Base-by-base conservation (phyloP, 805 yeast genomes). In the Metschnikowia lunata region DNA sequence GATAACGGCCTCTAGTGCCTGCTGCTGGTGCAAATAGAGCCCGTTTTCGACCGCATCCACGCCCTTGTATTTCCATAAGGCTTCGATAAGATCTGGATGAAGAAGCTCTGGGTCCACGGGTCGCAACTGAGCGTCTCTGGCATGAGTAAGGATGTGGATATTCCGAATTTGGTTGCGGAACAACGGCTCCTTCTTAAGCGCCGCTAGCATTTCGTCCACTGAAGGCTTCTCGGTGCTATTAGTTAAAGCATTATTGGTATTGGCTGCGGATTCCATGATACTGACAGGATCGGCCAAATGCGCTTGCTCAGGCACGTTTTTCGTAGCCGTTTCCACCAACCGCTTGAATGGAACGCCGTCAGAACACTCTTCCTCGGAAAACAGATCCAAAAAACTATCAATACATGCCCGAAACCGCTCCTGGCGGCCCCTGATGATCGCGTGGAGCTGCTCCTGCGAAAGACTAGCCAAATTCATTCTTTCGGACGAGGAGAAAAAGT, bases 21-120 rank as follows among this genome's bases (percentile, higher is more conserved):
- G 75, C 1, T 85, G 79, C 60, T 93, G 99, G 64, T 93, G 99
- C 0, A 79, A 60, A 60, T 88, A 93, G 30, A 91, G 75, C 1
- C 62, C 63, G 6, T 67, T 59, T 0, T 74, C 69, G 8, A 80
- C 40, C 12, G 61, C 58, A 27, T 52, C 57, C 8, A 71, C 74
- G 1, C 74, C 74, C 47, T 72, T 74, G 8, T 70, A 62, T 8
- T 69, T 66, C 36, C 69, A 64, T 11, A 88, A 62, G 0, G 86
- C 85, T 8, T 57, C 51, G 8, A 69, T 67, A 31, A 66, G 60
- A 6, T 82, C 69, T 15, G 76, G 76, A 26, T 75, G 78, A 0
- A 86, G 67, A 8, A 48, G 51, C 30, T 66, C 67, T 55, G 69
- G 69, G 36, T 69, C 57, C 45, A 79, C 47, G 10, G 68, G 66